A percentile compares a stretch with the other conserved stretches of the same genome.
Conservation (phyloP, 352 stramenopile genomes). For the Phytopythium delawarense region DNA sequence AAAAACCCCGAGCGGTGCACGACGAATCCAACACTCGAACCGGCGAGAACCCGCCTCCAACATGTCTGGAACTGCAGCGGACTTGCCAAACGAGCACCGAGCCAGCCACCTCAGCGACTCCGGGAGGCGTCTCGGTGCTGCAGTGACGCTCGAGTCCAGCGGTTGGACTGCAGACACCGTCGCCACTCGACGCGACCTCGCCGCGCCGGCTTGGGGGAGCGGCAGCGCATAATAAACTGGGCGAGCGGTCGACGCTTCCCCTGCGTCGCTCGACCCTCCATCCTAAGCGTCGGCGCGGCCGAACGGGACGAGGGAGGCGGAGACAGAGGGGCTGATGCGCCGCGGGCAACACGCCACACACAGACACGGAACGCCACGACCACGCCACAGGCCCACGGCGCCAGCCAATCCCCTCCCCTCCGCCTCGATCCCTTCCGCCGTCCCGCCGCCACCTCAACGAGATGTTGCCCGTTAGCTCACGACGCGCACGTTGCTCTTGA, state of each 20-base stretch:
- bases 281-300: neutral
- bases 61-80: neutral
- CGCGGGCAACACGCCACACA: neutral
- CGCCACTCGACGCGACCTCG: neutral
- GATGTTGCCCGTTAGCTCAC: constrained; percentile 13
- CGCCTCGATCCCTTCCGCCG: too few species aligned
- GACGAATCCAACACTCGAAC: neutral
- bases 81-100: neutral
- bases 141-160: neutral
- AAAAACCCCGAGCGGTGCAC: neutral
- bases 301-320: neutral
- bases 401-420: neutral
- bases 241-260: neutral
- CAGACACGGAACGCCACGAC: neutral
- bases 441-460: neutral
- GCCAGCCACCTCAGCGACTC: neutral
- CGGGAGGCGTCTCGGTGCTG: neutral
- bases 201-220: neutral
- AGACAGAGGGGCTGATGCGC: neutral
- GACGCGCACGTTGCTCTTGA: constrained; percentile 68
- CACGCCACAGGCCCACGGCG: neutral
- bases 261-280: neutral
- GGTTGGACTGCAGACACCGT: neutral
- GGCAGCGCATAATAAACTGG: constrained; percentile 1
- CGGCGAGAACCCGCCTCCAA: neutral